These are phyloP conservation scores for Eremochloa ophiuroides DNA, from an alignment of 176 grass and related monocot genomes.

Conservation along the genomic window DNA sequence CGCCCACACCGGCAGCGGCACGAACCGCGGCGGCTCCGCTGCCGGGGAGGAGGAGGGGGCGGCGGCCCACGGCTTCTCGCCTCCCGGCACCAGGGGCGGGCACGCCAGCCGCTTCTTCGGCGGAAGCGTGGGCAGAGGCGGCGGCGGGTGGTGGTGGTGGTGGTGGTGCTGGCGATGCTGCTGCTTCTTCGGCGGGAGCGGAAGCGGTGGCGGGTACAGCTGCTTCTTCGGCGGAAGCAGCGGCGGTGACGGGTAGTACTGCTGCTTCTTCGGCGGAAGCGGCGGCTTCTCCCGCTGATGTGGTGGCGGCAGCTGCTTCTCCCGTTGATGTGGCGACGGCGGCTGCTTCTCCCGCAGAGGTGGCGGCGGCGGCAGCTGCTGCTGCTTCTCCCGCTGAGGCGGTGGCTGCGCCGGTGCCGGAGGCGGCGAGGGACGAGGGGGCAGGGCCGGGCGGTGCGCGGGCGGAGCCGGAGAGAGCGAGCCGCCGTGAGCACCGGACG, in stretches of 20 bases:
- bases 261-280: neutral
- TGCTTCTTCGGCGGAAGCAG: constrained; percentile 5
- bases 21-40: neutral
- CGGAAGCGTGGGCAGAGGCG: neutral
- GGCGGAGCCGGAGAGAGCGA: neutral
- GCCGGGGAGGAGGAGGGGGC: too few species aligned
- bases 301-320: neutral
- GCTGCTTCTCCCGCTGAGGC: neutral
- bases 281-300: neutral
- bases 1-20: constrained; percentile 24
- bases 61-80: neutral
- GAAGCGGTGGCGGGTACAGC: neutral
- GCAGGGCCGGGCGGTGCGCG: neutral
- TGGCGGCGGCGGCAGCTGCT: neutral
- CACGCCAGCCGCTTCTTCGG: constrained; percentile 6
- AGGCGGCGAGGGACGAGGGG: neutral
- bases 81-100: neutral
- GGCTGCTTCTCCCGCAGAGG: neutral
- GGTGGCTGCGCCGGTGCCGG: too few species aligned
- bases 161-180: neutral
- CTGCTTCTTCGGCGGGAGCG: neutral
- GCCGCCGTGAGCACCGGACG: neutral
- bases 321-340: too few species aligned
- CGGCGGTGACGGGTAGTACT: neutral
- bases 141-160: neutral